Evolutionary conservation across 495 filamentous ascomycete genomes (phyloP).

Genomic region (Talaromyces borbonicus): DNA sequence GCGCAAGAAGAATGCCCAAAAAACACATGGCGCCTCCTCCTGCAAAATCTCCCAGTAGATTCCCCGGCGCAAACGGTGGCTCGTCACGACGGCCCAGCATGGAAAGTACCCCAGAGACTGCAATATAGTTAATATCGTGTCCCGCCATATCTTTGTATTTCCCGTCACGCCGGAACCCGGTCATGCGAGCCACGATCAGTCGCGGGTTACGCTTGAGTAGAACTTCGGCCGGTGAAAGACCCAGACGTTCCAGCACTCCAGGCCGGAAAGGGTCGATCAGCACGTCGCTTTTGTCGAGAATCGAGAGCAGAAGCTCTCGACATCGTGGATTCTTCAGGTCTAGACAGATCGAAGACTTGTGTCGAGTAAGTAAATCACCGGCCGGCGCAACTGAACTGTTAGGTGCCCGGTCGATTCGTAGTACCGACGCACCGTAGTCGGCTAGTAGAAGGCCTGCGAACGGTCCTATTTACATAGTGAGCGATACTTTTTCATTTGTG

Average conservation of each 20-base stretch:
- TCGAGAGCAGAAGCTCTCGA: slow-evolving; percentile 50
- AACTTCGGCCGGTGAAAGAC: slow-evolving; percentile 53
- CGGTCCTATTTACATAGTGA: slow-evolving; percentile 44
- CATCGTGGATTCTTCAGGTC: slow-evolving; percentile 62
- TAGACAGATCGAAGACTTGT: slow-evolving; percentile 67
- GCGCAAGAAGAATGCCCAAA: slow-evolving; percentile 39
- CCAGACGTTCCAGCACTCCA: slow-evolving; percentile 75
- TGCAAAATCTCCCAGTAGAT: slow-evolving; percentile 84
- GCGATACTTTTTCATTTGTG: background rate
- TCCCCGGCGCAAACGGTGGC: slow-evolving; percentile 68
- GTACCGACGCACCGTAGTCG: slow-evolving; percentile 78
- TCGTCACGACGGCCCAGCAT: slow-evolving; percentile 61
- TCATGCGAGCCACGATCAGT: slow-evolving; percentile 74
- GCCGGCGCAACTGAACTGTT: slow-evolving; percentile 17
- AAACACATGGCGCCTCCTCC: slow-evolving; percentile 79
- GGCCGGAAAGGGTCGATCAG: slow-evolving; percentile 91
- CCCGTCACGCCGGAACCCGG: slow-evolving; percentile 80
- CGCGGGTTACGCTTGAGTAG: slow-evolving; percentile 61
- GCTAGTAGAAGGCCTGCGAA: slow-evolving; percentile 84
- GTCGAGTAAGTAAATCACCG: slow-evolving; percentile 62
- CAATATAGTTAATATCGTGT: slow-evolving; percentile 97
- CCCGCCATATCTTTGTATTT: slow-evolving; percentile 82
- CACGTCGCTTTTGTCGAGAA: slow-evolving; percentile 58
- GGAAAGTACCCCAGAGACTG: slow-evolving; percentile 69
- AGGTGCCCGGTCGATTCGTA: slow-evolving; percentile 70